phyloP scores from a whole-genome alignment of 2,329 filamentous ascomycete species.

The Lasiodiplodia sp. region DNA sequence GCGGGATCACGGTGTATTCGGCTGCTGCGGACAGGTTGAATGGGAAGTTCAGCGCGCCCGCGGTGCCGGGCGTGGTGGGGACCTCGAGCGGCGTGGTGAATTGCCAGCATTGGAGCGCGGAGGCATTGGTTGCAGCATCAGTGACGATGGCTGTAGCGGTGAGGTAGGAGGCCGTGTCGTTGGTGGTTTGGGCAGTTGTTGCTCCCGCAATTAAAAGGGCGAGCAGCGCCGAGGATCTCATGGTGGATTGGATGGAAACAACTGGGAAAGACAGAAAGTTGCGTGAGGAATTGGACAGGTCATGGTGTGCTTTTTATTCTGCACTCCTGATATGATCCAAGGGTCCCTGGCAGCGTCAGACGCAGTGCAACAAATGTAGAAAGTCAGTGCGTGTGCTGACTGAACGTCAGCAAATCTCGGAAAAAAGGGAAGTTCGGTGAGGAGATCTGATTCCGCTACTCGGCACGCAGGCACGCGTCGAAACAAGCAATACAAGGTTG shows the following conservation, averaged over 20 bases:
- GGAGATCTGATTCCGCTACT: not conserved
- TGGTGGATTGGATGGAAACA: not conserved
- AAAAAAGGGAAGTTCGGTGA: not conserved
- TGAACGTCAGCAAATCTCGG: not conserved
- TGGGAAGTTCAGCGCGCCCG: constrained; percentile 35
- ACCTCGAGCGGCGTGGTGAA: constrained; percentile 39
- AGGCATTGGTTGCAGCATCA: constrained; percentile 38
- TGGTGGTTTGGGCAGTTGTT: constrained; percentile 7
- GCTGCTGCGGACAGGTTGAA: constrained; percentile 34
- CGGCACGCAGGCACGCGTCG: not conserved
- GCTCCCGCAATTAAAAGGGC: not conserved
- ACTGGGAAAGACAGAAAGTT: not conserved
- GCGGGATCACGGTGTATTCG: constrained; percentile 43
- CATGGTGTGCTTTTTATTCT: not conserved
- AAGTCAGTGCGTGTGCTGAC: not conserved
- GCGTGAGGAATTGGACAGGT: not conserved
- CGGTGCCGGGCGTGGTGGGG: constrained; percentile 41
- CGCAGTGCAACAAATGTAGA: not conserved
- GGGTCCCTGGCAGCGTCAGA: not conserved
- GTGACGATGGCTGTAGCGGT: constrained; percentile 45
- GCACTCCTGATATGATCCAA: not conserved
- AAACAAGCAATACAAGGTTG: too few relatives aligned
- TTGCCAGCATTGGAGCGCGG: constrained; percentile 46
- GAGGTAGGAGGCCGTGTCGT: constrained; percentile 32
- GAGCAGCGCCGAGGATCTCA: not conserved